These are phyloP conservation scores for Rhizophagus sp. DNA, from an alignment of 192 early-diverging fungal species.

Conservation along the genomic window DNA sequence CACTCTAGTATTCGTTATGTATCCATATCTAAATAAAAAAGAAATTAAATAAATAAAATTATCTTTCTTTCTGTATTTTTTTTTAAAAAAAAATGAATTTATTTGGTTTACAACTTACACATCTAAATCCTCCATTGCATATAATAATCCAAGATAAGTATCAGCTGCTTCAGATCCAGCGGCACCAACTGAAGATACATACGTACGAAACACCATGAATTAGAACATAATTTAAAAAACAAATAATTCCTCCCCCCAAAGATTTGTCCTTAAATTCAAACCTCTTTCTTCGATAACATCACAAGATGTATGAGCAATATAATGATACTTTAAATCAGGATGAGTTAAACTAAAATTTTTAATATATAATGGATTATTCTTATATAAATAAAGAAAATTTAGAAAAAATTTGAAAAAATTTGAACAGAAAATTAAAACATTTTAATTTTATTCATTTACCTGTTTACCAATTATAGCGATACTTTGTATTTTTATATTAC, in stretches of 20 bases:
- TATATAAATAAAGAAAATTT: not conserved
- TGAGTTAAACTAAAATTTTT: constrained; percentile 75
- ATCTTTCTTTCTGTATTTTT: too few relatives aligned
- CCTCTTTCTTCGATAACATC: constrained; percentile 90
- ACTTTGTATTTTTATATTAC: constrained; percentile 29
- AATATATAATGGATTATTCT: constrained; percentile 89
- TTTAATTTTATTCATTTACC: not conserved
- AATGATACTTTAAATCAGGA: constrained; percentile 86
- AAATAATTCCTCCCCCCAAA: not conserved
- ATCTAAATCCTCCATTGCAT: constrained; percentile 86
- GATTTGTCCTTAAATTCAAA: constrained; percentile 22
- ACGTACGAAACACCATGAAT: not conserved
- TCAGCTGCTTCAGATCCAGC: constrained; percentile 70
- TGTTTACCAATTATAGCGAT: constrained; percentile 27
- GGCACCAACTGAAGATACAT: constrained; percentile 4
- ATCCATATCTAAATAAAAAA: constrained; percentile 65
- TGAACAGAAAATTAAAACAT: too few relatives aligned
- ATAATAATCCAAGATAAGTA: constrained; percentile 85
- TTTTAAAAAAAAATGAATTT: not conserved
- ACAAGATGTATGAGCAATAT: constrained; percentile 86
- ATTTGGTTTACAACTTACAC: constrained; percentile 54
- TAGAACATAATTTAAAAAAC: not conserved
- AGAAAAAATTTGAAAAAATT: not conserved
- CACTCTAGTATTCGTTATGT: constrained; percentile 84
- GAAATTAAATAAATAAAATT: too few relatives aligned